Conservation (phyloP, 192 early-diverging fungal genomes). For the Gonapodya prolifera region DNA sequence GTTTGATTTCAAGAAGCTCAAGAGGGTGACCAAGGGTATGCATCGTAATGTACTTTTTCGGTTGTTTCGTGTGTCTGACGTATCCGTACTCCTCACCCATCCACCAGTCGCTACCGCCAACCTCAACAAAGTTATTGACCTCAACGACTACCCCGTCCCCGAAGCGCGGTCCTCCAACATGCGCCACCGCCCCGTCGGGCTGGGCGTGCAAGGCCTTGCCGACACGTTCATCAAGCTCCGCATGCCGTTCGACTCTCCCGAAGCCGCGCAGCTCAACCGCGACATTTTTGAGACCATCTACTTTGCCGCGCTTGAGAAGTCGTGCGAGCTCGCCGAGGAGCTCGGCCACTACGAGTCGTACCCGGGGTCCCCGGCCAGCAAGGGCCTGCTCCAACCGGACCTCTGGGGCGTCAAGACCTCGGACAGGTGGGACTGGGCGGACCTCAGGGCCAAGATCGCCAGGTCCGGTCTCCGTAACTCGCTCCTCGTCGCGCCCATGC, state of each 20-base stretch:
- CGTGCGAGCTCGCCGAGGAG: conserved; percentile 72
- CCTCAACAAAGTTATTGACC: conserved; percentile 94
- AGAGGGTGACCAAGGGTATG: conserved; percentile 24
- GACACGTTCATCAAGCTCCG: conserved; percentile 95
- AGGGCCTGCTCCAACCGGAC: conserved; percentile 86
- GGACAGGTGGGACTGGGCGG: conserved; percentile 84
- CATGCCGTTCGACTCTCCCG: conserved; percentile 79
- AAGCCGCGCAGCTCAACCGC: conserved; percentile 68
- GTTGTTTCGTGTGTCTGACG: background rate
- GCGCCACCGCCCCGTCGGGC: conserved; percentile 90
- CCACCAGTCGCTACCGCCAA: conserved; percentile 76
- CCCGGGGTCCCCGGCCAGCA: conserved; percentile 71
- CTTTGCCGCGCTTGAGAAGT: conserved; percentile 82
- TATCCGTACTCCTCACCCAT: background rate
- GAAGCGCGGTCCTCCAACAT: conserved; percentile 82
- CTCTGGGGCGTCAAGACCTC: conserved; percentile 73
- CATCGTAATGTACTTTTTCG: conserved; percentile 4
- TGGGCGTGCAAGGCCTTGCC: conserved; percentile 97
- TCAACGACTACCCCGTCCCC: conserved; percentile 89
- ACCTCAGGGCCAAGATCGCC: conserved; percentile 62
- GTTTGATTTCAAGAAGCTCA: conserved; percentile 79
- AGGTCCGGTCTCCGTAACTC: conserved; percentile 85
- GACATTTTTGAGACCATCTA: conserved; percentile 96
- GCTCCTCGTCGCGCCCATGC: conserved; percentile 92
- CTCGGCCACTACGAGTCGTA: conserved; percentile 80